Base-by-base conservation (phyloP, 352 stramenopile species). In the Phytophthora capsici region DNA sequence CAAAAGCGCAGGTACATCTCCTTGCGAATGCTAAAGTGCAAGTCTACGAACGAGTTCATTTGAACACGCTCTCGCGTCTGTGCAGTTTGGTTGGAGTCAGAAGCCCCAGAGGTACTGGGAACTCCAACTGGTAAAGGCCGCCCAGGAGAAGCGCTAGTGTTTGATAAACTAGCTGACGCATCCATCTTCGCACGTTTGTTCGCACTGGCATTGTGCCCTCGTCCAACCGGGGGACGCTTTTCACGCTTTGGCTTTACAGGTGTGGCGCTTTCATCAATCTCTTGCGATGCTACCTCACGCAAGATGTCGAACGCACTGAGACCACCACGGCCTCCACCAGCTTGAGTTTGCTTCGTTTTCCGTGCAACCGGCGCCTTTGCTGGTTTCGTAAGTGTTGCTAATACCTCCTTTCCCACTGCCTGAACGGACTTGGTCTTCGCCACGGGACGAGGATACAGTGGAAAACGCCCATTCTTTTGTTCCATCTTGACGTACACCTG, bases 1-100 rank as follows among this genome's bases (percentile, higher is more conserved):
- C 87, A 95, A 58, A 95, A 91, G 19, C 81, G 77, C 50, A 93
- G 50, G 46, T 95, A 95, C 87, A 95, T 95, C 57, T 95, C 87
- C 69, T 94, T 92, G 30, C 87, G 85, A 50, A 94, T 91, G 54
- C 71, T 86, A 57, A 94, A 95, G 58, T 95, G 85, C 63, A 93
- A 63, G 28, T 95, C 85, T 43, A 91, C 84, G 47, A 90, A 93
- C 34, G 83, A 85, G 62, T 93, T 91, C 68, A 90, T 82, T 45
- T 88, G 84, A 25, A 88, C 76, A 8, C 79, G 76, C 30, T 87
- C 76, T 6, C 79, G 79, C 2, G 73, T 72, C 34, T 80, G 74
- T 12, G 61, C 54, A 3, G 66, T 59, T 22, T 68, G 65, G 12
- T 73, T 78, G 4, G 61, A 40, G 28, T 81, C 72, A 4, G 30